These are phyloP conservation scores for Mycena alexandri DNA, from an alignment of 768 basidiomycete species.

Conservation along the genomic window DNA sequence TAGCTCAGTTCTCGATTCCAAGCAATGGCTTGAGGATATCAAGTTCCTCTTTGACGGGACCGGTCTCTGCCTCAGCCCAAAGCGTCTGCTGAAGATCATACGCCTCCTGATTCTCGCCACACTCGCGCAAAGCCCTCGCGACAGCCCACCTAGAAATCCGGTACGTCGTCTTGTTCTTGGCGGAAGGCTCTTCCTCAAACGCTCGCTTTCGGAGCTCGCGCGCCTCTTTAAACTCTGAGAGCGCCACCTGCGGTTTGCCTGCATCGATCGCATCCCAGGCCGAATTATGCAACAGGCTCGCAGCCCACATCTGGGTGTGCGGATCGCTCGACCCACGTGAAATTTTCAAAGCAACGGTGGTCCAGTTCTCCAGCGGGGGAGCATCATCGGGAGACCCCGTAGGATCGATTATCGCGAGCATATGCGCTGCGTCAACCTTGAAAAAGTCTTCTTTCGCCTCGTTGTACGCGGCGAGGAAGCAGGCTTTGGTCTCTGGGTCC, in stretches of 20 bases:
- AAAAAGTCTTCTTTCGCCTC: conserved; percentile 32
- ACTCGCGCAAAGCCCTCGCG: conserved; percentile 28
- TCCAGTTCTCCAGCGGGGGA: conserved; percentile 20
- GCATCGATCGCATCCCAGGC: conserved; percentile 30
- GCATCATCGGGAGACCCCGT: conserved; percentile 11
- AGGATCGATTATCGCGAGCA: conserved; percentile 33
- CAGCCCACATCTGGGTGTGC: conserved; percentile 28
- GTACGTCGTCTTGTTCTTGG: conserved; percentile 18
- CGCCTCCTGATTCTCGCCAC: conserved; percentile 27
- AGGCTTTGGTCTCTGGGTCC: conserved; percentile 31
- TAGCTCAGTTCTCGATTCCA: neutral
- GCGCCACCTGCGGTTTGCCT: conserved; percentile 22
- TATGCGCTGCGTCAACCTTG: conserved; percentile 35
- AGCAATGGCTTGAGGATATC: conserved; percentile 24
- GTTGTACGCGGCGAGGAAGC: conserved; percentile 33
- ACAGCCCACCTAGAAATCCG: conserved; percentile 30
- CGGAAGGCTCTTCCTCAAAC: conserved; percentile 15
- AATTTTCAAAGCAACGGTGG: conserved; percentile 21
- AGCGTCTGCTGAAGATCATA: conserved; percentile 27
- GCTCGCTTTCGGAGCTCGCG: conserved; percentile 24
- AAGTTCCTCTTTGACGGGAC: conserved; percentile 24
- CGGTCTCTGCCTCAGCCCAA: conserved; percentile 23
- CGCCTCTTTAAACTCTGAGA: conserved; percentile 27
- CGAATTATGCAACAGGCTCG: conserved; percentile 29
- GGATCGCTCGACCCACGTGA: conserved; percentile 14